These are phyloP conservation scores for Rubroshorea leprosula DNA, from an alignment of 345 rosid genomes.

Conservation along the genomic window DNA sequence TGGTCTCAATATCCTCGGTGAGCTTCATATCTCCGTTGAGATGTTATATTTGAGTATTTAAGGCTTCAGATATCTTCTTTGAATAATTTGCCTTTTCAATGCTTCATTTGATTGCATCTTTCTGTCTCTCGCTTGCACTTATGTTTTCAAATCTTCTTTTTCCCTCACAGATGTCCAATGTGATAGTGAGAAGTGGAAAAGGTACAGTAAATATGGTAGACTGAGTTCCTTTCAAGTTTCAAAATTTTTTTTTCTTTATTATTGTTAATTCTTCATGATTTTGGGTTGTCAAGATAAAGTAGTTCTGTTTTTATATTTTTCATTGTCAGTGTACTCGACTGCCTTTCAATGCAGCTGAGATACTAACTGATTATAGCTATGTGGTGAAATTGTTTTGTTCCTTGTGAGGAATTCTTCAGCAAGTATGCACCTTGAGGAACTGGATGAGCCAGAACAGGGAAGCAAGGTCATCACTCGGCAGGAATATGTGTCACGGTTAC, in stretches of 20 bases:
- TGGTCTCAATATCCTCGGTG: slow-evolving; percentile 65
- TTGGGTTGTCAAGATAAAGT: not conserved
- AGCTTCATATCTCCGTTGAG: slow-evolving; percentile 20
- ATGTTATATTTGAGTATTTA: not conserved
- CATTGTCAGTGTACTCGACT: not conserved
- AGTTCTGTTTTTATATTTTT: not conserved
- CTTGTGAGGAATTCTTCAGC: slow-evolving; percentile 40
- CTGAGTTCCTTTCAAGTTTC: not conserved
- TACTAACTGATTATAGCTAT: slow-evolving; percentile 15
- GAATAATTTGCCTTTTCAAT: not conserved
- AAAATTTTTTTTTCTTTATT: no score
- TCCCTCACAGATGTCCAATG: slow-evolving; percentile 53
- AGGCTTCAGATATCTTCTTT: not conserved
- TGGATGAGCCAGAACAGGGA: slow-evolving; percentile 52
- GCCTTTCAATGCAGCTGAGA: slow-evolving; percentile 10
- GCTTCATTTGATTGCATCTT: not conserved
- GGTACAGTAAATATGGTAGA: slow-evolving; percentile 38
- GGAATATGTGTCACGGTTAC: slow-evolving; percentile 66
- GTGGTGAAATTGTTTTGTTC: slow-evolving; percentile 28
- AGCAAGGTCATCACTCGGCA: slow-evolving; percentile 48
- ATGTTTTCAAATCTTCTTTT: slow-evolving; percentile 9
- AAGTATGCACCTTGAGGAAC: slow-evolving; percentile 40
- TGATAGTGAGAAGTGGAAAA: slow-evolving; percentile 52
- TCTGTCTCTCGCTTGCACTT: not conserved
- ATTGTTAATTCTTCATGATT: no score